These are phyloP conservation scores for Boletus pseudo-olivaceus DNA, from an alignment of 768 basidiomycete species.

Conservation along the genomic window DNA sequence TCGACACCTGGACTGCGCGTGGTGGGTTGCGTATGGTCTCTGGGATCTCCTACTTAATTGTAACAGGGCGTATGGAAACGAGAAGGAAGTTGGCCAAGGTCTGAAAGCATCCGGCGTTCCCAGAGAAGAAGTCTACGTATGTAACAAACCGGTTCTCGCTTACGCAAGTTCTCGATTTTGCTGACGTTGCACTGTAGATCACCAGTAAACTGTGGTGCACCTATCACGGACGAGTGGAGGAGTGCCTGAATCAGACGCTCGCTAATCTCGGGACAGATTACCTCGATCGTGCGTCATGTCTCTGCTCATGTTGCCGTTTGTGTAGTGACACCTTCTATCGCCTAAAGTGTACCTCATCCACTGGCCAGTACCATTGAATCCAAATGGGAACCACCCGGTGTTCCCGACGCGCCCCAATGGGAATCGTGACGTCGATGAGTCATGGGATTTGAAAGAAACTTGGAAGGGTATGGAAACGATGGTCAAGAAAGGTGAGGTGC, in stretches of 20 bases:
- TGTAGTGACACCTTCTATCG: background rate
- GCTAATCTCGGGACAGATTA: conserved; percentile 80
- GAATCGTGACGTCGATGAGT: conserved; percentile 61
- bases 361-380: conserved; percentile 78
- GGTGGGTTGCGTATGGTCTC: conserved; percentile 26
- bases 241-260: conserved; percentile 71
- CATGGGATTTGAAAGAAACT: conserved; percentile 67
- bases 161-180: background rate
- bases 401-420: conserved; percentile 62
- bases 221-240: conserved; percentile 68
- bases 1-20: conserved; percentile 72
- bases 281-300: conserved; percentile 62
- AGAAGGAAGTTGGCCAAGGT: conserved; percentile 80
- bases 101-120: conserved; percentile 74
- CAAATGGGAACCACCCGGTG: conserved; percentile 57
- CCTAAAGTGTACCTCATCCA: conserved; percentile 60
- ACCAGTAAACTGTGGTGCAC: conserved; percentile 72
- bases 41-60: conserved; percentile 13
- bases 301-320: background rate
- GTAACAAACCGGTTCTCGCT: conserved; percentile 15
- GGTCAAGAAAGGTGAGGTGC: conserved; percentile 51
- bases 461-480: conserved; percentile 84
- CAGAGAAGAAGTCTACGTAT: conserved; percentile 66
- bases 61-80: conserved; percentile 64
- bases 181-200: conserved; percentile 40